Evolutionary conservation across 129 eudicot species (phyloP).

Genomic region (Centaurea solstitialis): DNA sequence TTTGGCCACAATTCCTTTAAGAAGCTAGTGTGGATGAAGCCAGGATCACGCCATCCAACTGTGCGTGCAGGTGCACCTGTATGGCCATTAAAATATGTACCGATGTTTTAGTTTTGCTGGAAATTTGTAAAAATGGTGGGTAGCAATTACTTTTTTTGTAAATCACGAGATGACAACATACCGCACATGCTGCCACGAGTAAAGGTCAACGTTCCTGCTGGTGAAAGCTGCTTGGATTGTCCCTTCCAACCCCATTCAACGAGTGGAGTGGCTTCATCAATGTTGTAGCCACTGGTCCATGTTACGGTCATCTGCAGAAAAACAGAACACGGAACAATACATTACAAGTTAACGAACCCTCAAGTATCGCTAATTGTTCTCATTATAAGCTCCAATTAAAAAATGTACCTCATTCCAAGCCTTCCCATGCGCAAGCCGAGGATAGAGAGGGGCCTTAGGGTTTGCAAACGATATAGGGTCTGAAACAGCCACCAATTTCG

Average conservation of each 20-base stretch:
- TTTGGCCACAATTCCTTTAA: slow-evolving; percentile 55
- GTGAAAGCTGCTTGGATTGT: slow-evolving; percentile 40
- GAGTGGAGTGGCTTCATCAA: slow-evolving; percentile 75
- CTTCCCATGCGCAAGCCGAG: slow-evolving; percentile 83
- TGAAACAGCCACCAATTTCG: slow-evolving; percentile 64
- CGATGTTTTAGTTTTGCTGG: not conserved
- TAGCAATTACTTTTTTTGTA: not conserved
- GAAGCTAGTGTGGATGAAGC: slow-evolving; percentile 47
- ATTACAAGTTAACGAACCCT: too few species aligned
- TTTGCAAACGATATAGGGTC: slow-evolving; percentile 57
- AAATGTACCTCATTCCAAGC: slow-evolving; percentile 69
- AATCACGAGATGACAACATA: slow-evolving; percentile 25
- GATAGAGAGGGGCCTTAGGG: slow-evolving; percentile 79
- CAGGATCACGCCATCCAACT: slow-evolving; percentile 61
- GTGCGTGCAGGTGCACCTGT: slow-evolving; percentile 49
- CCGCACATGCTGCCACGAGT: slow-evolving; percentile 75
- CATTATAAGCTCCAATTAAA: too few species aligned
- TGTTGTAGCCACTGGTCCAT: slow-evolving; percentile 94
- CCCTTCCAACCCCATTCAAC: slow-evolving; percentile 72
- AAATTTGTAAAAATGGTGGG: not conserved
- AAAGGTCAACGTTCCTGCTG: slow-evolving; percentile 81
- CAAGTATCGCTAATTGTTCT: too few species aligned
- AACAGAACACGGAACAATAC: not conserved
- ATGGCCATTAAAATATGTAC: not conserved
- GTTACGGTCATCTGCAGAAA: slow-evolving; percentile 78